A percentile compares a stretch with the other conserved stretches of the same genome.
phyloP scores from a whole-genome alignment of 495 filamentous ascomycete species.

The Talaromyces borbonicus region DNA sequence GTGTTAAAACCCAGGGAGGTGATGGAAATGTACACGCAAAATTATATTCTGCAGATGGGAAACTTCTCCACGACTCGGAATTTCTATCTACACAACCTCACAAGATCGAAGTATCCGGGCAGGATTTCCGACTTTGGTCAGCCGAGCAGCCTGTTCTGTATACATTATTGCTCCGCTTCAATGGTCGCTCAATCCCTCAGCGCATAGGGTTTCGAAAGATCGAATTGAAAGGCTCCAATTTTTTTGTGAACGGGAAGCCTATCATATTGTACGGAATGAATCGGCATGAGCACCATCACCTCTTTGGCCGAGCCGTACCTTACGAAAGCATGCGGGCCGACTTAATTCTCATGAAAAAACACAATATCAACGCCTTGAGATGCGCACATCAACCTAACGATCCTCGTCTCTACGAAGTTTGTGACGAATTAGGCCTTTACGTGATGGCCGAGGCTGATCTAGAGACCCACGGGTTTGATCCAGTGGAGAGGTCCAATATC shows the following conservation, averaged over 20 bases:
- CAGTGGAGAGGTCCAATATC: not conserved
- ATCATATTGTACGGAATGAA: constrained; percentile 2
- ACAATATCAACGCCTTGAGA: not conserved
- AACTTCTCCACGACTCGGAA: not conserved
- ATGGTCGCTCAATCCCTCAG: not conserved
- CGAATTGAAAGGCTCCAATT: not conserved
- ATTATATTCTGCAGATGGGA: not conserved
- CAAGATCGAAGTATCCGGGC: constrained; percentile 4
- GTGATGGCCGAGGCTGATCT: not conserved
- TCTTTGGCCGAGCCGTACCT: not conserved
- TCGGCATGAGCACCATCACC: not conserved
- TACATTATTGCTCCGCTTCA: not conserved
- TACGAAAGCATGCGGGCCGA: not conserved
- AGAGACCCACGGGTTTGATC: not conserved
- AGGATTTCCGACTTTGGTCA: not conserved
- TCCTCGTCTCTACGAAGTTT: not conserved
- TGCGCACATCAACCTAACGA: not conserved
- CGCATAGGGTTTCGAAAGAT: not conserved
- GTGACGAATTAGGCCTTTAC: not conserved
- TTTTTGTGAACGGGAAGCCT: not conserved
- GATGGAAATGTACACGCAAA: constrained; percentile 14
- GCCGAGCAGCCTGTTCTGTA: not conserved
- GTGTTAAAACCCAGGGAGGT: constrained; percentile 13
- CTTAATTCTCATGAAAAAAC: not conserved
- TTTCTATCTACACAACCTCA: constrained; percentile 6